These are phyloP conservation scores for Botrytis medusae DNA, from an alignment of 2,329 filamentous ascomycete species.

Conservation along the genomic window DNA sequence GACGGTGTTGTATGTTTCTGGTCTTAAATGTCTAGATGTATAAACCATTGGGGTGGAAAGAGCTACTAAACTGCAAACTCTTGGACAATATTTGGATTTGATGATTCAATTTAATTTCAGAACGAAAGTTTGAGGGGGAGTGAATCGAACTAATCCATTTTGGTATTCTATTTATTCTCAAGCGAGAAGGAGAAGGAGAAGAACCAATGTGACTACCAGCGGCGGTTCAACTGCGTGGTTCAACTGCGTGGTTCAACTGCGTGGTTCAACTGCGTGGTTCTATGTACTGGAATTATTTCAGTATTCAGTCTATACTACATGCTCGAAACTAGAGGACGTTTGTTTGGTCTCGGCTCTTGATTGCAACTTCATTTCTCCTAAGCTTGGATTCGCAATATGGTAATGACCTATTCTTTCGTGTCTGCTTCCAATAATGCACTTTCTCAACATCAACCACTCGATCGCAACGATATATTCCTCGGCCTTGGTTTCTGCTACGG, in stretches of 20 bases:
- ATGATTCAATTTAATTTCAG: neutral
- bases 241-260: no score
- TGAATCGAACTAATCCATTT: neutral
- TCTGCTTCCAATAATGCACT: neutral
- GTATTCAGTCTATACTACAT: neutral
- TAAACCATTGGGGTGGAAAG: neutral
- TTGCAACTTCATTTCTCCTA: neutral
- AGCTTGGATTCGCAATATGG: neutral
- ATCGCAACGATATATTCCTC: neutral
- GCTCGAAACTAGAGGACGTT: neutral
- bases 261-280: neutral
- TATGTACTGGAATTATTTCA: neutral
- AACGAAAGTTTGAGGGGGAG: neutral
- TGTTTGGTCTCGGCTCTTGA: neutral
- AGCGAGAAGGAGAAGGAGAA: neutral
- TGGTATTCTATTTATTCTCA: neutral
- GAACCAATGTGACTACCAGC: neutral
- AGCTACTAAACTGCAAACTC: neutral
- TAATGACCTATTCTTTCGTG: neutral
- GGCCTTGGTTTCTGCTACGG: neutral
- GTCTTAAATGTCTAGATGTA: neutral
- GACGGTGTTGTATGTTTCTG: neutral
- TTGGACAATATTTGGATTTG: neutral
- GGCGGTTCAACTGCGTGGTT: neutral
- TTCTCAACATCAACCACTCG: neutral